Conservation (phyloP, 2,329 filamentous ascomycete species). For the Dactylellina leptospora region DNA sequence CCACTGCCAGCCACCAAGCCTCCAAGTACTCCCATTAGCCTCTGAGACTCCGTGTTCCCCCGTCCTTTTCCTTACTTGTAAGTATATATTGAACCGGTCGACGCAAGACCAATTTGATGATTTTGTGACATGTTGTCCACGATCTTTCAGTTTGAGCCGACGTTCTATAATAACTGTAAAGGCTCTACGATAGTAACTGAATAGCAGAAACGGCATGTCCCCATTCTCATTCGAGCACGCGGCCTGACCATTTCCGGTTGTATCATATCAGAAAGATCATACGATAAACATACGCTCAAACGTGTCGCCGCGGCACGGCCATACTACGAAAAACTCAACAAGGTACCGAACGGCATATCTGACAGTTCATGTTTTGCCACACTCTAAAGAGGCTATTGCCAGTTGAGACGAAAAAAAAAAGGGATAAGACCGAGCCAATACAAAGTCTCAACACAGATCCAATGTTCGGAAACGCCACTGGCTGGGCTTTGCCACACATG, state of each 20-base stretch:
- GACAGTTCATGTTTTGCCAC: conserved; percentile 9
- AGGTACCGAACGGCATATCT: no score
- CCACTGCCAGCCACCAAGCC: conserved; percentile 35
- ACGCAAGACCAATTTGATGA: background rate
- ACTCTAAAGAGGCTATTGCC: background rate
- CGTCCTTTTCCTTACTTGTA: conserved; percentile 17
- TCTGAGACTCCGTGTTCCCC: conserved; percentile 29
- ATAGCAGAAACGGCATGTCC: background rate
- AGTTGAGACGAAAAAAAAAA: background rate
- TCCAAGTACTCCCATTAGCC: background rate
- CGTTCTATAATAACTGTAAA: background rate
- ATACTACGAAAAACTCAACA: background rate
- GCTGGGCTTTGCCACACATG: conserved; percentile 2
- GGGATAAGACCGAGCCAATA: background rate
- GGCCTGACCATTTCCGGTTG: background rate
- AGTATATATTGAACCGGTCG: conserved; percentile 10
- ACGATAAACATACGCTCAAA: conserved; percentile 16
- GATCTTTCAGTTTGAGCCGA: background rate
- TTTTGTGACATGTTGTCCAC: background rate
- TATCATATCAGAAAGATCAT: background rate
- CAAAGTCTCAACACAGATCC: background rate
- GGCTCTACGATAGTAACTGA: background rate
- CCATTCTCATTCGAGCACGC: background rate
- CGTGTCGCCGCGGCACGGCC: background rate
- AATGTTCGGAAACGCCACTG: conserved; percentile 18